Percentiles rank a stretch among this genome's conserved stretches.
These are phyloP conservation scores for Zygoascus flipseniorum DNA, from an alignment of 805 yeast genomes.

Conservation along the genomic window DNA sequence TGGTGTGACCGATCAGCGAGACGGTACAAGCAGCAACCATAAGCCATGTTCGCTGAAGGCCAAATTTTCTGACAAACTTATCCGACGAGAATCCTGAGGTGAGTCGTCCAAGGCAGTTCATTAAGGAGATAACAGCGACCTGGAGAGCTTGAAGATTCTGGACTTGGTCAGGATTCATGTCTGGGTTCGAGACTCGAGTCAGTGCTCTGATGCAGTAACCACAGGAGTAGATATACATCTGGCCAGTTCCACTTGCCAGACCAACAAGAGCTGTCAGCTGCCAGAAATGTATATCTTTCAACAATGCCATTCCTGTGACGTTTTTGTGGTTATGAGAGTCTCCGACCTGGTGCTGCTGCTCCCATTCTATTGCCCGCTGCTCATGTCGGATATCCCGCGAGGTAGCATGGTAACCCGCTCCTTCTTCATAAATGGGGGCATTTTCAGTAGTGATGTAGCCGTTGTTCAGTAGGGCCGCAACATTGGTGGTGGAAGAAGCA, in stretches of 20 bases:
- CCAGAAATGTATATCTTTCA: slow-evolving; percentile 16
- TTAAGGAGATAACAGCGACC: slow-evolving; percentile 57
- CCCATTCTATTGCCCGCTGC: slow-evolving; percentile 1
- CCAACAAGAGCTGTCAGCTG: slow-evolving; percentile 35
- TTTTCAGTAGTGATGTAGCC: neutral
- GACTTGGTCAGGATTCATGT: slow-evolving; percentile 6
- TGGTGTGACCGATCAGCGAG: slow-evolving; percentile 40
- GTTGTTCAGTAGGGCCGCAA: neutral
- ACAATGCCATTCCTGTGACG: slow-evolving; percentile 3
- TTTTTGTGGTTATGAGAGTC: slow-evolving; percentile 1
- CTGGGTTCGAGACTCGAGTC: slow-evolving; percentile 9
- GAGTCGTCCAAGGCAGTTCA: slow-evolving; percentile 58
- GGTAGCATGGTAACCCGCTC: neutral
- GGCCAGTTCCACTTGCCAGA: slow-evolving; percentile 57
- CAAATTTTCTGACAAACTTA: slow-evolving; percentile 37
- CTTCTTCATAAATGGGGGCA: slow-evolving; percentile 2
- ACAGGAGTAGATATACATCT: slow-evolving; percentile 63
- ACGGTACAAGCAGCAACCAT: slow-evolving; percentile 44
- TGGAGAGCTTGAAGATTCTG: slow-evolving; percentile 58
- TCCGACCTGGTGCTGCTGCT: neutral
- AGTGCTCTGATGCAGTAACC: slow-evolving; percentile 62
- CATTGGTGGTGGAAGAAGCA: neutral
- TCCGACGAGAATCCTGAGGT: slow-evolving; percentile 58
- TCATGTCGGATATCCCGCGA: neutral
- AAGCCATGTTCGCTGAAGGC: slow-evolving; percentile 44